Percentiles rank a stretch among this genome's conserved stretches.
phyloP scores from a whole-genome alignment of 805 yeast species.

The Cyberlindnera lachancei region DNA sequence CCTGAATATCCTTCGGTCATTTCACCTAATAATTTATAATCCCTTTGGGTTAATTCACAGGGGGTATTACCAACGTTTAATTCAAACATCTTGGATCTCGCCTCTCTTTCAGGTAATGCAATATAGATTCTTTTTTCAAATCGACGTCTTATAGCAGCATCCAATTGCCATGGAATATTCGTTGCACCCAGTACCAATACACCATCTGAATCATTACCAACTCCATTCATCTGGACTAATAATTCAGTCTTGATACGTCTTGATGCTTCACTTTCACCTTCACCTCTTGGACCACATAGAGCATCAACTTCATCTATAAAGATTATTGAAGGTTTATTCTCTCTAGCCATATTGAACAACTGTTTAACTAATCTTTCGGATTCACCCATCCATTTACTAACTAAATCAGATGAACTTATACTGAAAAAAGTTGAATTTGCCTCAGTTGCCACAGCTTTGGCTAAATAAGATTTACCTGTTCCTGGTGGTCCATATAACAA shows the following conservation, averaged over 20 bases:
- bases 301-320: slow-evolving; percentile 99
- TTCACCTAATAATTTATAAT: slow-evolving; percentile 71
- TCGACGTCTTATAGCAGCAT: slow-evolving; percentile 94
- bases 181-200: slow-evolving; percentile 96
- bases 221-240: slow-evolving; percentile 98
- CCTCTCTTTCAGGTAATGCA: slow-evolving; percentile 89
- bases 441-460: slow-evolving; percentile 98
- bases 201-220: slow-evolving; percentile 89
- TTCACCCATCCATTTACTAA: slow-evolving; percentile 99
- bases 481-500: slow-evolving; percentile 92
- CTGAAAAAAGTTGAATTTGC: slow-evolving; percentile 96
- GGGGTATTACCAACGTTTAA: slow-evolving; percentile 88
- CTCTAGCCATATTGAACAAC: slow-evolving; percentile 92
- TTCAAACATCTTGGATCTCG: slow-evolving; percentile 90
- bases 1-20: slow-evolving; percentile 98
- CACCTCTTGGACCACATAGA: slow-evolving; percentile 95
- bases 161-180: slow-evolving; percentile 97
- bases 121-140: slow-evolving; percentile 94
- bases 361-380: slow-evolving; percentile 94
- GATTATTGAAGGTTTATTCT: slow-evolving; percentile 89
- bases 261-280: slow-evolving; percentile 94
- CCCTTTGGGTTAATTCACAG: slow-evolving; percentile 65
- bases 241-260: slow-evolving; percentile 94
- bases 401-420: slow-evolving; percentile 92
- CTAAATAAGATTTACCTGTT: slow-evolving; percentile 94